Evolutionary conservation across 176 grass and related monocot genomes (phyloP).

Genomic region (Aegilops bicornis): DNA sequence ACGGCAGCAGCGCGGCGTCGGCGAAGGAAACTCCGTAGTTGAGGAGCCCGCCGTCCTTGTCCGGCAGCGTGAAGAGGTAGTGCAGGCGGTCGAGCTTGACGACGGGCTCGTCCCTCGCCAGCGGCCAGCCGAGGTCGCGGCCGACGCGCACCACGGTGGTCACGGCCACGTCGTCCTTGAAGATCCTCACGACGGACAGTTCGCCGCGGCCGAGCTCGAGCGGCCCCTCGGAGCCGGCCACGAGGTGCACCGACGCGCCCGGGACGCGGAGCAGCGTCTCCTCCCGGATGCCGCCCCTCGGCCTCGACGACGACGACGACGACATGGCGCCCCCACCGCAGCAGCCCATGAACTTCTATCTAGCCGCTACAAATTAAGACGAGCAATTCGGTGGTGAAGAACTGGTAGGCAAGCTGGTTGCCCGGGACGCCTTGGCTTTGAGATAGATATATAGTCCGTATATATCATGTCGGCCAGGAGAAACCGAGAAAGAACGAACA

Average conservation of each 20-base stretch:
- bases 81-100: slow-evolving; percentile 70
- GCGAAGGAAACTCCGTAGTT: slow-evolving; percentile 91
- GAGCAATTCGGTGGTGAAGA: background rate
- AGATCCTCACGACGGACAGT: slow-evolving; percentile 50
- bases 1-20: slow-evolving; percentile 36
- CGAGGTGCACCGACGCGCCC: slow-evolving; percentile 61
- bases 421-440: background rate
- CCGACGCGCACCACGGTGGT: slow-evolving; percentile 70
- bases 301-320: slow-evolving; percentile 20
- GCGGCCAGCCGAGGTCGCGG: slow-evolving; percentile 70
- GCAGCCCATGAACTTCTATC: slow-evolving; percentile 47
- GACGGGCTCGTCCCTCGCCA: slow-evolving; percentile 89
- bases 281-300: slow-evolving; percentile 45
- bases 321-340: slow-evolving; percentile 36
- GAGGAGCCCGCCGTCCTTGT: slow-evolving; percentile 63
- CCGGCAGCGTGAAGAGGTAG: slow-evolving; percentile 88
- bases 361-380: background rate
- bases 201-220: slow-evolving; percentile 70
- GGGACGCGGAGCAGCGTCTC: slow-evolving; percentile 68
- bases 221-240: slow-evolving; percentile 36
- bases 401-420: background rate
- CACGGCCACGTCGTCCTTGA: slow-evolving; percentile 53
- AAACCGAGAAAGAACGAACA: background rate
- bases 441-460: background rate
- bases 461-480: background rate